Evolutionary conservation across 2,329 filamentous ascomycete genomes (phyloP).

Genomic region (Sarocladiaceae sp.): DNA sequence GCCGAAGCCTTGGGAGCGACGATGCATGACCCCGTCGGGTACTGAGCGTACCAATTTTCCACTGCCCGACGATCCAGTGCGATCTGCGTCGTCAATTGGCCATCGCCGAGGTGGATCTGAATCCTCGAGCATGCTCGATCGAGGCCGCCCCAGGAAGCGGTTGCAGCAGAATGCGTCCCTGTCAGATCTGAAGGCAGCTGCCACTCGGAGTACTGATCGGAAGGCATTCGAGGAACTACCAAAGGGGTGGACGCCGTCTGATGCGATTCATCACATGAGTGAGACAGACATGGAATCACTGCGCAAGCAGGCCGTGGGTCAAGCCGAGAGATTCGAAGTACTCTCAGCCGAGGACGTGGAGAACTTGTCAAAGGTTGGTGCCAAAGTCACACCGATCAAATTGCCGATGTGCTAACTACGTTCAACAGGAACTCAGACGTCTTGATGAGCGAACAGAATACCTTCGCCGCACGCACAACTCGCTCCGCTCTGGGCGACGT

Average conservation of each 20-base stretch:
- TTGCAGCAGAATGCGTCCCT: slow-evolving; percentile 6
- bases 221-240: slow-evolving; percentile 57
- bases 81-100: slow-evolving; percentile 18
- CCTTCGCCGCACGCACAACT: slow-evolving; percentile 68
- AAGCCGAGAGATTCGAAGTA: slow-evolving; percentile 60
- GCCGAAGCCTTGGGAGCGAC: slow-evolving; percentile 38
- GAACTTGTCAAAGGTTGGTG: slow-evolving; percentile 53
- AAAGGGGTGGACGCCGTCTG: slow-evolving; percentile 45
- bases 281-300: slow-evolving; percentile 43
- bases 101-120: slow-evolving; percentile 53
- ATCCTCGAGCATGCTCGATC: slow-evolving; percentile 52
- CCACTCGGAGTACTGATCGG: slow-evolving; percentile 39
- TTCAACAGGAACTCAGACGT: slow-evolving; percentile 58
- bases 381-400: background rate
- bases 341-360: slow-evolving; percentile 57
- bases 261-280: slow-evolving; percentile 43
- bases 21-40: slow-evolving; percentile 19
- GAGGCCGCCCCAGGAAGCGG: slow-evolving; percentile 54
- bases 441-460: slow-evolving; percentile 77
- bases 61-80: slow-evolving; percentile 25
- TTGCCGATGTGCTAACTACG: background rate
- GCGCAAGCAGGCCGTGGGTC: slow-evolving; percentile 54
- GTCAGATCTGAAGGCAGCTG: slow-evolving; percentile 5
- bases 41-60: slow-evolving; percentile 18
- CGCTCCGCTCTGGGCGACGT: slow-evolving; percentile 66